Evolutionary conservation across 352 stramenopile genomes (phyloP), one percentile per base, ranked within the genome.

Genomic region (Plasmopara halstedii): DNA sequence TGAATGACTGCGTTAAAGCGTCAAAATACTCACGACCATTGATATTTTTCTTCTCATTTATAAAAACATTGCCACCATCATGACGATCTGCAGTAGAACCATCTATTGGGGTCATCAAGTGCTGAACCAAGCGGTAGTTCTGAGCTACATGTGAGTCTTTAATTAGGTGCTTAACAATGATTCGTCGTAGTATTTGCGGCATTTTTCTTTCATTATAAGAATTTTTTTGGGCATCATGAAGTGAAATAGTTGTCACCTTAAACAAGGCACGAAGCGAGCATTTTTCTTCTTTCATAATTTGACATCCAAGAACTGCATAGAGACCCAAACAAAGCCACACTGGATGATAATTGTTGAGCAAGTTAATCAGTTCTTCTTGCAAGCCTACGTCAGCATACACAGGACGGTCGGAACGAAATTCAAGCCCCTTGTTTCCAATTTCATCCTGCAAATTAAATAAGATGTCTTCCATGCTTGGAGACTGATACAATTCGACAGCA

Each of bases 271-370:
- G 60, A 19, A 88, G 34, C 2, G 64, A 73, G 26, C 74, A 85
- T 29, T 78, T 75, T 39, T 87, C 78, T 25, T 75, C 40, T 20
- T 42, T 49, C 62, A 89, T 73, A 6, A 71, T 62, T 41, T 66
- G 56, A 22, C 65, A 64, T 6, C 82, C 85, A 2, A 95, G 64
- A 32, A 98, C 78, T 11, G 76, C 84, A 59, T 96, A 85, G 6
- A 98, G 63, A 0, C 80, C 89, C 6, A 98, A 56, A 22, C 79
- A 80, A 14, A 98, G 71, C 89, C 89, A 98, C 4, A 91, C 74
- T 1, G 83, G 85, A 25, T 96, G 74, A 51, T 97, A 98, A 8
- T 87, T 93, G 35, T 96, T 90, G 19, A 97, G 56, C 2, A 97
- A 59, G 14, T 59, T 53, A 4, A 95, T 64, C 3, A 97, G 50